phyloP scores from a whole-genome alignment of 1,284 basidiomycete genomes.

The Ceratobasidium sp. region DNA sequence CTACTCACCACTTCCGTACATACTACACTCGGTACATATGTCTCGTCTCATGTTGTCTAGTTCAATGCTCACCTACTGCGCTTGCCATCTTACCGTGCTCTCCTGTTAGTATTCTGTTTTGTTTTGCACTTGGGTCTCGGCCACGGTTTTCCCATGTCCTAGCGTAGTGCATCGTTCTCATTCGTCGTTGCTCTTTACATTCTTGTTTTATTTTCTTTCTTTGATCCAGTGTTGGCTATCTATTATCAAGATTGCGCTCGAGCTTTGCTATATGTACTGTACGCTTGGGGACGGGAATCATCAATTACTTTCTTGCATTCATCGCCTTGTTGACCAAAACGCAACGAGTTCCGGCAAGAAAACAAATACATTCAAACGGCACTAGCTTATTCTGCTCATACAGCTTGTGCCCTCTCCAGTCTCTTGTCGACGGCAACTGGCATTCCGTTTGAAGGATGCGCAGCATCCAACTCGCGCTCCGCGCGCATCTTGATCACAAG shows the following conservation, averaged over 20 bases:
- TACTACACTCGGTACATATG: constrained; percentile 34
- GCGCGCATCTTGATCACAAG: constrained; percentile 76
- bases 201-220: constrained; percentile 2
- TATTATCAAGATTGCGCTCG: constrained; percentile 18
- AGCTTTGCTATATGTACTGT: constrained; percentile 33
- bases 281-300: constrained; percentile 38
- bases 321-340: not conserved
- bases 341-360: not conserved
- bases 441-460: constrained; percentile 63
- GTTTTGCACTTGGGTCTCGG: constrained; percentile 33
- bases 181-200: too few species aligned
- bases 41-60: constrained; percentile 23
- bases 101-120: constrained; percentile 34
- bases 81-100: constrained; percentile 32
- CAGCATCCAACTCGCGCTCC: constrained; percentile 67
- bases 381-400: constrained; percentile 1
- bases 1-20: constrained; percentile 1
- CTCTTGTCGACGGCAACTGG: constrained; percentile 70
- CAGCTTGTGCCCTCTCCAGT: constrained; percentile 71
- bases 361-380: too few species aligned
- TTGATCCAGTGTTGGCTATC: constrained; percentile 14
- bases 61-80: constrained; percentile 15
- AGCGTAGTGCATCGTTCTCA: constrained; percentile 26
- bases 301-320: constrained; percentile 33
- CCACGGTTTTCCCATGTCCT: constrained; percentile 37